These are phyloP conservation scores for Cyberlindnera mississippiensis DNA, from an alignment of 805 yeast genomes.

Conservation along the genomic window DNA sequence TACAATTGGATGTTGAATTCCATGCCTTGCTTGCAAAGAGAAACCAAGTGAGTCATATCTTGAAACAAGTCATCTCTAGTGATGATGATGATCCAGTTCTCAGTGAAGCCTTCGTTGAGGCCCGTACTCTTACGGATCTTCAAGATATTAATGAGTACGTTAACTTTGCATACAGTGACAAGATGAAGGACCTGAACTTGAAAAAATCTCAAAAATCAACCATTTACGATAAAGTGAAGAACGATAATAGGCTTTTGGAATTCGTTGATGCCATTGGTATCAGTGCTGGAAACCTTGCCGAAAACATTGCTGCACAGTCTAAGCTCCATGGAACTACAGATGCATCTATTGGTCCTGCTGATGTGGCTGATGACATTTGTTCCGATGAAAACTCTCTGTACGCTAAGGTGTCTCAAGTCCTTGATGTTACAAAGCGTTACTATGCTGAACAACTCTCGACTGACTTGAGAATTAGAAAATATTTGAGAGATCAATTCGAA, in stretches of 20 bases:
- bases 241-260: slow-evolving; percentile 57
- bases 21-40: slow-evolving; percentile 80
- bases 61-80: no score
- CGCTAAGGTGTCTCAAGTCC: slow-evolving; percentile 56
- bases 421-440: slow-evolving; percentile 69
- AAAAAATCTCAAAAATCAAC: slow-evolving; percentile 41
- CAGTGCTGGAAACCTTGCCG: slow-evolving; percentile 76
- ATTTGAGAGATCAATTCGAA: slow-evolving; percentile 59
- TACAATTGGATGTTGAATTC: slow-evolving; percentile 81
- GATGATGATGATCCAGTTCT: slow-evolving; percentile 56
- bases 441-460: slow-evolving; percentile 77
- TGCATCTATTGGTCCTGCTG: slow-evolving; percentile 54
- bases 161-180: slow-evolving; percentile 58
- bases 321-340: slow-evolving; percentile 59
- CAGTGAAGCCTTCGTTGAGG: slow-evolving; percentile 50
- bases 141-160: slow-evolving; percentile 87
- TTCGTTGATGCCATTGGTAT: slow-evolving; percentile 72
- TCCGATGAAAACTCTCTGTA: slow-evolving; percentile 41
- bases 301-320: slow-evolving; percentile 64
- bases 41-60: slow-evolving; percentile 53
- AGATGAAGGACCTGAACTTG: slow-evolving; percentile 34
- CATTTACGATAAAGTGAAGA: slow-evolving; percentile 62
- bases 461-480: slow-evolving; percentile 74
- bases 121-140: slow-evolving; percentile 67
- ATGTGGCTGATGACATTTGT: slow-evolving; percentile 44